These are phyloP conservation scores for Glomus cerebriforme DNA, from an alignment of 192 early-diverging fungal genomes.

Conservation along the genomic window DNA sequence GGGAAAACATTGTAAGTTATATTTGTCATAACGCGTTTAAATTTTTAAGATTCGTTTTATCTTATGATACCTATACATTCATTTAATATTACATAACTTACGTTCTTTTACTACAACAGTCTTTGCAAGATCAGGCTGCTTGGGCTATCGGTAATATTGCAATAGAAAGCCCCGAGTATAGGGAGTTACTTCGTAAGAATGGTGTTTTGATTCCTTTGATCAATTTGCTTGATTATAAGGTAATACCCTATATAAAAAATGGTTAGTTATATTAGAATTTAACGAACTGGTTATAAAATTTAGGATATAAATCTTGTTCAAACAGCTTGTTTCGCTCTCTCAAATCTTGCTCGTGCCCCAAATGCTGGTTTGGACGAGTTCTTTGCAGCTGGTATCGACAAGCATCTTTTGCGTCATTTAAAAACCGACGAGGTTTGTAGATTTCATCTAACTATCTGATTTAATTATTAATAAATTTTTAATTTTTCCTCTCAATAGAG, in stretches of 20 bases:
- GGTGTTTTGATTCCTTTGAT: conserved; percentile 79
- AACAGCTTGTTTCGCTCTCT: conserved; percentile 72
- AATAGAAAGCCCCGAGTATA: conserved; percentile 73
- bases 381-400: conserved; percentile 49
- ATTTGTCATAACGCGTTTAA: background rate
- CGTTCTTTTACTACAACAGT: conserved; percentile 30
- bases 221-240: conserved; percentile 65
- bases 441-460: background rate
- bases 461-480: background rate
- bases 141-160: conserved; percentile 97
- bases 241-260: conserved; percentile 19
- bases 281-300: background rate
- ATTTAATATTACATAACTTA: background rate
- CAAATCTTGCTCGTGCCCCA: conserved; percentile 69
- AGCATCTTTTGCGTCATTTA: conserved; percentile 54
- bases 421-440: conserved; percentile 44
- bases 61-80: background rate
- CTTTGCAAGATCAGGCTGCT: conserved; percentile 84
- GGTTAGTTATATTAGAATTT: background rate
- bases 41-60: background rate
- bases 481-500: conserved; percentile 15
- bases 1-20: conserved; percentile 43
- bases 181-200: conserved; percentile 72
- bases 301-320: conserved; percentile 57
- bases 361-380: conserved; percentile 54